These are phyloP conservation scores for Aurifilum marmelostoma DNA, from an alignment of 2,329 filamentous ascomycete species.

Conservation along the genomic window DNA sequence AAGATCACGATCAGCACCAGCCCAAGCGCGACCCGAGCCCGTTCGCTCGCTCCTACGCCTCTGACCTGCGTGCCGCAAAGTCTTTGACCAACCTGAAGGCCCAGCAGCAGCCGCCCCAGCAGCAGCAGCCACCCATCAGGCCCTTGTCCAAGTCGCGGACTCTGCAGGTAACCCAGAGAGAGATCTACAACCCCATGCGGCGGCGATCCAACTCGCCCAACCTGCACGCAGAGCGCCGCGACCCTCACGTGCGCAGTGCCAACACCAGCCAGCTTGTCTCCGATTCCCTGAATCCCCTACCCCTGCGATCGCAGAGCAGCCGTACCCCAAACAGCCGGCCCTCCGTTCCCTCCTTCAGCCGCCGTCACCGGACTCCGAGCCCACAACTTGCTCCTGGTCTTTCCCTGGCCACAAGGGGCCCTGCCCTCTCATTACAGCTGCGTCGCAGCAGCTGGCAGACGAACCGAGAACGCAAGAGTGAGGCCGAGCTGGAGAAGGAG, in stretches of 20 bases:
- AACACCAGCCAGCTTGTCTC: conserved; percentile 44
- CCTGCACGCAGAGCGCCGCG: conserved; percentile 50
- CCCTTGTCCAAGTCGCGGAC: conserved; percentile 36
- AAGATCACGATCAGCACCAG: conserved; percentile 40
- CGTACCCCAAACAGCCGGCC: conserved; percentile 40
- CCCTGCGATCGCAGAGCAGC: conserved; percentile 34
- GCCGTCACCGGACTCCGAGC: conserved; percentile 55
- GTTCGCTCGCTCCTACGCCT: conserved; percentile 52
- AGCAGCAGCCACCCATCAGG: conserved; percentile 35
- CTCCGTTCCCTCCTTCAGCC: conserved; percentile 46
- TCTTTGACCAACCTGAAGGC: conserved; percentile 33
- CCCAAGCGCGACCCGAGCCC: conserved; percentile 48
- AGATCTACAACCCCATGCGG: conserved; percentile 38
- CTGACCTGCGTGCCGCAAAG: conserved; percentile 45
- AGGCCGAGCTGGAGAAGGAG: conserved; percentile 73
- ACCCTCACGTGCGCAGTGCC: conserved; percentile 55
- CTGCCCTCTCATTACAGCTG: conserved; percentile 44
- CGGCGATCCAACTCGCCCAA: conserved; percentile 41
- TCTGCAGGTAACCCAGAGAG: conserved; percentile 35
- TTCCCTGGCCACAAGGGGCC: conserved; percentile 49
- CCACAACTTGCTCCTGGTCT: conserved; percentile 42
- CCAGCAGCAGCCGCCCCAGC: conserved; percentile 19
- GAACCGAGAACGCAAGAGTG: conserved; percentile 65
- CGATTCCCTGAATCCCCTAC: conserved; percentile 38
- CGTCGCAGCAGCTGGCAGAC: conserved; percentile 74